Conservation (phyloP, 306 rosid species). For the Trifolium repens region DNA sequence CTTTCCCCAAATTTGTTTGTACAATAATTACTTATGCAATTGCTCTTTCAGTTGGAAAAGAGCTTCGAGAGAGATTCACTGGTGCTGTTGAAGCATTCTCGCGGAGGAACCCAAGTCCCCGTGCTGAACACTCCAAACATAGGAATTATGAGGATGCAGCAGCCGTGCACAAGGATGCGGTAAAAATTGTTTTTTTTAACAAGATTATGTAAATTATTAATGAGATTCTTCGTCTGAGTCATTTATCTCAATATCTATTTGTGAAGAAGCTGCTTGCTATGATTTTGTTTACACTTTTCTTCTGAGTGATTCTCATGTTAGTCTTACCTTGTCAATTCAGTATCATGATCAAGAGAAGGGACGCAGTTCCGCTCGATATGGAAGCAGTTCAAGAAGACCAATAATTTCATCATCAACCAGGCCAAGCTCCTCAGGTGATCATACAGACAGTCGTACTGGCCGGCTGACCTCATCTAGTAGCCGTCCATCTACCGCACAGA, state of each 20-base stretch:
- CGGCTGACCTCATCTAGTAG: constrained; percentile 61
- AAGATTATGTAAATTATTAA: constrained; percentile 1
- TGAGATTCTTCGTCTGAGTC: neutral
- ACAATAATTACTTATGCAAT: constrained; percentile 42
- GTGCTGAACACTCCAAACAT: constrained; percentile 64
- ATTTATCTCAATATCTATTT: neutral
- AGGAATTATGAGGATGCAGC: constrained; percentile 70
- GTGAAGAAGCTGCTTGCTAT: neutral
- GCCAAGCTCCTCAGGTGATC: constrained; percentile 85
- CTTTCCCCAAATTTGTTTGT: neutral
- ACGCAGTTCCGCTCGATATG: constrained; percentile 76
- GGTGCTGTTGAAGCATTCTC: constrained; percentile 97
- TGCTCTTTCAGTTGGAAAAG: constrained; percentile 79
- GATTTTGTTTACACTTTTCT: neutral
- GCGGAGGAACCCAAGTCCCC: constrained; percentile 84
- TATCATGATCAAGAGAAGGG: constrained; percentile 72
- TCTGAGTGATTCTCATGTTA: constrained; percentile 16
- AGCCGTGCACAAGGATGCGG: constrained; percentile 67
- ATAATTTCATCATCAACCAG: constrained; percentile 59
- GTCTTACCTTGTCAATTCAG: constrained; percentile 53
- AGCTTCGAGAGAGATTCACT: constrained; percentile 82
- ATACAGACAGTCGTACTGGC: constrained; percentile 66
- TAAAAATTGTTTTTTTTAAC: constrained; percentile 45
- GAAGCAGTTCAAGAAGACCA: constrained; percentile 87
- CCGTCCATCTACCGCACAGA: constrained; percentile 67